phyloP scores from a whole-genome alignment of 2,329 filamentous ascomycete species.

The Verticillium tricorpus region DNA sequence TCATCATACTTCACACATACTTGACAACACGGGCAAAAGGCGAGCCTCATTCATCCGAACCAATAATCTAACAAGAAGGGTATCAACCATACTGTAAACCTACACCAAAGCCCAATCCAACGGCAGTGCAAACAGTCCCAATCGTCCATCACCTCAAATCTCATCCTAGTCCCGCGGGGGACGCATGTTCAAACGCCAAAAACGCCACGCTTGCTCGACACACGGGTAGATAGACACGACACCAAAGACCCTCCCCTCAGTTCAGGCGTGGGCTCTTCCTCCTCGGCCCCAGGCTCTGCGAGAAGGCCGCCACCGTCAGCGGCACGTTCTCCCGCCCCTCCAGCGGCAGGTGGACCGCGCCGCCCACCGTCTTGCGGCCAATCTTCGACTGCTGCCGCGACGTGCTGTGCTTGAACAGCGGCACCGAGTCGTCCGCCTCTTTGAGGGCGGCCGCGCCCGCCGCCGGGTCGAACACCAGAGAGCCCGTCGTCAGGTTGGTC shows the following conservation, averaged over 20 bases:
- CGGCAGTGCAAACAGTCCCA: background rate
- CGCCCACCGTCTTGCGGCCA: conserved; percentile 28
- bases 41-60: background rate
- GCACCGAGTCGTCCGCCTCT: conserved; percentile 22
- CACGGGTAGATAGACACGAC: background rate
- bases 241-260: conserved; percentile 11
- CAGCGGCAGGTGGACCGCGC: conserved; percentile 18
- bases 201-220: background rate
- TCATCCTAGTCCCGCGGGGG: background rate
- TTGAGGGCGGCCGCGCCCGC: conserved; percentile 23
- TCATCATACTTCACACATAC: no score
- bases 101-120: conserved; percentile 9
- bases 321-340: conserved; percentile 51
- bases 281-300: conserved; percentile 37
- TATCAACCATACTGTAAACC: conserved; percentile 29
- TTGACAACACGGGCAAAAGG: background rate
- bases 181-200: background rate
- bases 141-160: conserved; percentile 13
- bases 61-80: conserved; percentile 13
- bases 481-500: conserved; percentile 31
- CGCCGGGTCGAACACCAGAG: conserved; percentile 36
- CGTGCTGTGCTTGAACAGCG: conserved; percentile 38
- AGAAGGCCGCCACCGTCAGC: conserved; percentile 38
- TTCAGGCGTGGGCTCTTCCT: conserved; percentile 53
- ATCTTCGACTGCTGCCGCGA: background rate